phyloP scores from a whole-genome alignment of 1,284 basidiomycete species.

The Boletus sp. region DNA sequence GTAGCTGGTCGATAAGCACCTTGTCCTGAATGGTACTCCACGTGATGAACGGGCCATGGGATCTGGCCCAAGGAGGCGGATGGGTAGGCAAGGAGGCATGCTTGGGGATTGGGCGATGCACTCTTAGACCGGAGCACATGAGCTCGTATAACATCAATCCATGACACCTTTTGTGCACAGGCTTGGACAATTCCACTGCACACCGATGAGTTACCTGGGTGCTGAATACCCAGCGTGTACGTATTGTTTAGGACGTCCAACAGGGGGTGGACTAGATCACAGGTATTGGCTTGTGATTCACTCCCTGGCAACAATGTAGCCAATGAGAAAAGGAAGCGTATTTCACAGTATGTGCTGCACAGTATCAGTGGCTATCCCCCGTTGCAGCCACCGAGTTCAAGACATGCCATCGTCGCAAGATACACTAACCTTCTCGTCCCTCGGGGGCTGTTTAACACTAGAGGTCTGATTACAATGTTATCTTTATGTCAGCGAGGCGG shows the following conservation, averaged over 20 bases:
- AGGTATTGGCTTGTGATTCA: background rate
- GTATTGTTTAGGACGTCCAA: background rate
- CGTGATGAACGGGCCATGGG: constrained; percentile 46
- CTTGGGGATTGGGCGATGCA: constrained; percentile 49
- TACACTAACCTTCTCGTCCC: background rate
- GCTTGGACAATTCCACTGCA: background rate
- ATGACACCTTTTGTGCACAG: background rate
- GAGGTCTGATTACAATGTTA: background rate
- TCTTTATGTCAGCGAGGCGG: constrained; percentile 33
- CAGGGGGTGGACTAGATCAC: background rate
- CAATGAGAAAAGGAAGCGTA: constrained; percentile 1
- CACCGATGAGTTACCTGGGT: background rate
- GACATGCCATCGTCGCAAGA: constrained; percentile 2
- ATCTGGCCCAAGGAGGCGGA: constrained; percentile 42
- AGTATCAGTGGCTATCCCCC: too few relatives aligned
- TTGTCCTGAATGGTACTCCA: constrained; percentile 45
- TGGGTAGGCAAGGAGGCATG: constrained; percentile 44
- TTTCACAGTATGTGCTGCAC: background rate
- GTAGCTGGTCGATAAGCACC: constrained; percentile 69
- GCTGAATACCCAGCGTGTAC: background rate
- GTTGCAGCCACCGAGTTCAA: background rate
- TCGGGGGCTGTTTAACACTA: background rate
- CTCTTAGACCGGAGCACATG: constrained; percentile 20
- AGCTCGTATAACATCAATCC: background rate
- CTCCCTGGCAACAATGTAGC: background rate